Conservation (phyloP, 2,329 filamentous ascomycete species). For the Ophiostoma populinum region DNA sequence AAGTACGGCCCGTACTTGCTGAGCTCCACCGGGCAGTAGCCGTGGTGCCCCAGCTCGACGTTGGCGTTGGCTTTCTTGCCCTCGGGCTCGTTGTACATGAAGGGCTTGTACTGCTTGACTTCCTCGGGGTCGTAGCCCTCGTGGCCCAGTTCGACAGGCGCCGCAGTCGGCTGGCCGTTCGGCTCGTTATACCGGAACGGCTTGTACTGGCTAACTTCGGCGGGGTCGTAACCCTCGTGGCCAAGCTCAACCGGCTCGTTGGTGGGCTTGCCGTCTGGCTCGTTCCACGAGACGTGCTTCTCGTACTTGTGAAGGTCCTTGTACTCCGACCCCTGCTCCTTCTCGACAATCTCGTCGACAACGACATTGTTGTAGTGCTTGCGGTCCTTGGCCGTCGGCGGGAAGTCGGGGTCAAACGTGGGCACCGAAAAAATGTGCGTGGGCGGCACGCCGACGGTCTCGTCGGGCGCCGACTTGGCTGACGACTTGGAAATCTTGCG, state of each 20-base stretch:
- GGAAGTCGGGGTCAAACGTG: slow-evolving; percentile 3
- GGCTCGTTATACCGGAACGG: slow-evolving; percentile 20
- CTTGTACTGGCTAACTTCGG: slow-evolving; percentile 12
- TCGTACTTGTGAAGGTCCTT: slow-evolving; percentile 15
- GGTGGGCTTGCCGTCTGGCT: slow-evolving; percentile 14
- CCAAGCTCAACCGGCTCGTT: neutral
- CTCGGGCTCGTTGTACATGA: slow-evolving; percentile 11
- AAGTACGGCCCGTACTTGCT: slow-evolving; percentile 12
- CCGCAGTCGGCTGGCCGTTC: slow-evolving; percentile 13
- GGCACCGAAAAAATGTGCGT: slow-evolving; percentile 4
- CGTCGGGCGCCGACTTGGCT: slow-evolving; percentile 10
- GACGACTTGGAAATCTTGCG: slow-evolving; percentile 24
- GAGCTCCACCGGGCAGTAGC: slow-evolving; percentile 9
- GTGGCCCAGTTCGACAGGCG: slow-evolving; percentile 6
- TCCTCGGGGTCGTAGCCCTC: slow-evolving; percentile 9
- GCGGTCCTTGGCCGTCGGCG: slow-evolving; percentile 16
- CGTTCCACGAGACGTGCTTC: slow-evolving; percentile 15
- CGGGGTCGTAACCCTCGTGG: slow-evolving; percentile 7
- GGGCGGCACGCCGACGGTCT: slow-evolving; percentile 13
- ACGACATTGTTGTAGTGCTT: slow-evolving; percentile 16
- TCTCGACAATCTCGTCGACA: slow-evolving; percentile 2
- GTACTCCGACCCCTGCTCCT: slow-evolving; percentile 3
- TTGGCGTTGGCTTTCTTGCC: slow-evolving; percentile 4
- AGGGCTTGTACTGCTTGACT: slow-evolving; percentile 12
- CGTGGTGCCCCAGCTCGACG: slow-evolving; percentile 5